Evolutionary conservation across 768 basidiomycete species (phyloP).

Genomic region (Rhodocollybia butyracea): DNA sequence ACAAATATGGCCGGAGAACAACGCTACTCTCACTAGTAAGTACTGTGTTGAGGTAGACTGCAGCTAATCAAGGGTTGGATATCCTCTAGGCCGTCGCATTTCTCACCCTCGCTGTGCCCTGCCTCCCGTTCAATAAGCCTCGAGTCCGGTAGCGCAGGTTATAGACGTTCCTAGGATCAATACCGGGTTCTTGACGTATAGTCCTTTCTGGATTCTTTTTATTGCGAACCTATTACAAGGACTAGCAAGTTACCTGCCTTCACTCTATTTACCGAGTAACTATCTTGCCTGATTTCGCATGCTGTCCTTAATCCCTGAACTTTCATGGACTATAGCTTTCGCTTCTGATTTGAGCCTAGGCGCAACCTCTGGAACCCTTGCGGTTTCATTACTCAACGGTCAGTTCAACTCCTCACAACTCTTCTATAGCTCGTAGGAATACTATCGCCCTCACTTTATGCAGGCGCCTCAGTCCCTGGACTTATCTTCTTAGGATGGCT

Average conservation of each 20-base stretch:
- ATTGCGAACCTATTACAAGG: slow-evolving; percentile 8
- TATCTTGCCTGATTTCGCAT: neutral
- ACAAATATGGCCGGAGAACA: slow-evolving; percentile 5
- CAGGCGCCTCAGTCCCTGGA: slow-evolving; percentile 5
- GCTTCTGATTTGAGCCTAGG: slow-evolving; percentile 7
- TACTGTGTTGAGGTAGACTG: neutral
- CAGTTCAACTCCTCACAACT: too few relatives aligned
- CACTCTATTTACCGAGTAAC: slow-evolving; percentile 9
- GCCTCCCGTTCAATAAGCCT: slow-evolving; percentile 8
- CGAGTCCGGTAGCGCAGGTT: slow-evolving; percentile 6
- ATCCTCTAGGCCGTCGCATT: slow-evolving; percentile 5
- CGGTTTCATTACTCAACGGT: slow-evolving; percentile 10
- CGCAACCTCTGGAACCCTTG: slow-evolving; percentile 5
- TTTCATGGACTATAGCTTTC: slow-evolving; percentile 1
- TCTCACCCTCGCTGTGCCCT: neutral
- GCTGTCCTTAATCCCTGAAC: neutral
- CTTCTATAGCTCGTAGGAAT: too few relatives aligned
- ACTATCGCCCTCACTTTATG: too few relatives aligned
- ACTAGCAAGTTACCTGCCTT: slow-evolving; percentile 5
- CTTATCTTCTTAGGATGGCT: slow-evolving; percentile 8
- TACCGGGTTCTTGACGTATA: neutral
- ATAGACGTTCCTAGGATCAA: neutral
- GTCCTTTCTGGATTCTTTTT: too few relatives aligned
- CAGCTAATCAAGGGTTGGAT: neutral
- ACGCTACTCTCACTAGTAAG: slow-evolving; percentile 4